Evolutionary conservation across 257 asterid genomes (phyloP).

Genomic region (Capsicum pubescens): DNA sequence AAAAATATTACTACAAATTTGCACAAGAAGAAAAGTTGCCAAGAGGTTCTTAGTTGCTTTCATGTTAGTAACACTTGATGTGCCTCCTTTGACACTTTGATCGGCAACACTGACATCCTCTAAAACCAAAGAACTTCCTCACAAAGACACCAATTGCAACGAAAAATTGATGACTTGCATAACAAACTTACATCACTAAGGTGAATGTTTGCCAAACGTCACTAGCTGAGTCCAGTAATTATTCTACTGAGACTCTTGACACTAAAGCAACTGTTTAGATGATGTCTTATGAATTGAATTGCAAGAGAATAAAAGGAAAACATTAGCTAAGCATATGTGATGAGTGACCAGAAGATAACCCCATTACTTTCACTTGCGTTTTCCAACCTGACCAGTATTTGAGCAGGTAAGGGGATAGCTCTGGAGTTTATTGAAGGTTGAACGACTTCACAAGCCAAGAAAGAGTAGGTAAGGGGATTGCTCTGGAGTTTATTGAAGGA

Average conservation of each 20-base stretch:
- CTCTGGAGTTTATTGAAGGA: background rate
- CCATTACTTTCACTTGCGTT: background rate
- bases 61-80: background rate
- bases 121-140: background rate
- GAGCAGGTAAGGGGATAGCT: background rate
- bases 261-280: background rate
- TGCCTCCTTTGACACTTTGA: background rate
- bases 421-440: background rate
- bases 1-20: background rate
- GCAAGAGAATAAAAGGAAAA: background rate
- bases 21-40: conserved; percentile 17
- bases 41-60: background rate
- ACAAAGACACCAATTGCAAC: background rate
- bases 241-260: background rate
- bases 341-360: background rate
- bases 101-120: background rate
- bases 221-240: background rate
- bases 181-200: background rate
- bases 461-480: background rate
- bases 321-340: background rate
- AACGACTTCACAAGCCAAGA: background rate
- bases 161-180: background rate
- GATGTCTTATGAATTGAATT: background rate
- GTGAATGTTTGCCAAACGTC: background rate
- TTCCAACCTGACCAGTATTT: background rate